Conservation (phyloP, 257 asterid genomes). For the Buddleja alternifolia region DNA sequence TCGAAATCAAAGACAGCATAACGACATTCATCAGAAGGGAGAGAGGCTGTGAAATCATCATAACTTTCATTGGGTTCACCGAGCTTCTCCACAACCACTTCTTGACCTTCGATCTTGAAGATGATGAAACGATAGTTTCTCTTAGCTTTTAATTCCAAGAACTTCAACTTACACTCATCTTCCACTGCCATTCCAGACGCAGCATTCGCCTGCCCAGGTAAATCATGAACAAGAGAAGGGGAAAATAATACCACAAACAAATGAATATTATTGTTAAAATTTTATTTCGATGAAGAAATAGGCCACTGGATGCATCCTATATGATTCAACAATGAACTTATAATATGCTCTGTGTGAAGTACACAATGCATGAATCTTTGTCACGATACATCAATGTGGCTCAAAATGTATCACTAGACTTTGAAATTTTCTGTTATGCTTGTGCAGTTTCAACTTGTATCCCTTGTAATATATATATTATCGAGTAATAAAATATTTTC, state of each 20-base stretch:
- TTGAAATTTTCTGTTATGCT: no score
- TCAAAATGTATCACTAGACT: no score
- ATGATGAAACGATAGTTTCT: conserved; percentile 33
- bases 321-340: no score
- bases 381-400: no score
- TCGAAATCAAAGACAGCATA: conserved; percentile 41
- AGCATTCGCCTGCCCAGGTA: conserved; percentile 23
- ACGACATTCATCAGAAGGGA: conserved; percentile 34
- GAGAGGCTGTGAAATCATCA: conserved; percentile 26
- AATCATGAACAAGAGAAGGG: background rate
- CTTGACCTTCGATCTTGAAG: conserved; percentile 33
- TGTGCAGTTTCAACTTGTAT: no score
- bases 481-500: no score
- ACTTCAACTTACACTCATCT: conserved; percentile 36
- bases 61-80: conserved; percentile 27
- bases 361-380: no score
- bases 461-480: no score
- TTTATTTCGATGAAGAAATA: background rate
- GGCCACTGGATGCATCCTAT: background rate
- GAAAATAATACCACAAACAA: background rate
- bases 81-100: conserved; percentile 38
- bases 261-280: background rate
- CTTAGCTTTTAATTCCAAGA: conserved; percentile 32
- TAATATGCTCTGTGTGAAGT: no score
- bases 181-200: conserved; percentile 37